Evolutionary conservation across 2,329 filamentous ascomycete species (phyloP).

Genomic region (Apiospora koreana): DNA sequence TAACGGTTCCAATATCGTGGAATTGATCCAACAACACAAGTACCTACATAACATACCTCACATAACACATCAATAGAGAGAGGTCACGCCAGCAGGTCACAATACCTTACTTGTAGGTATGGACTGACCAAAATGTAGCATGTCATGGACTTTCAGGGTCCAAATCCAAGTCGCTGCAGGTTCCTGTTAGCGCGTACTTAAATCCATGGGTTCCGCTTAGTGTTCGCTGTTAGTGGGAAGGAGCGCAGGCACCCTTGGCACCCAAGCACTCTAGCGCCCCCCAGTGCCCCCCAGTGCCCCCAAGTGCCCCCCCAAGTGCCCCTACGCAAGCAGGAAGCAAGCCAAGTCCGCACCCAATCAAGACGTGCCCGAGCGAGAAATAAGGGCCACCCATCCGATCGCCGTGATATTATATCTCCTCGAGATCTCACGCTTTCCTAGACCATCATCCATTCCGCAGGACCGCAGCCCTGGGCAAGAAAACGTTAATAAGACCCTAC

Average conservation of each 20-base stretch:
- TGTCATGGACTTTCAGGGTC: slow-evolving; percentile 1
- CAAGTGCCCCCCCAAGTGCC: no score
- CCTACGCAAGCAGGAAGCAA: no score
- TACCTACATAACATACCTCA: background rate
- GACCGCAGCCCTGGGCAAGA: background rate
- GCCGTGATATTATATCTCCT: slow-evolving; percentile 2
- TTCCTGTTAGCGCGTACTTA: background rate
- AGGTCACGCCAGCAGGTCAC: no score
- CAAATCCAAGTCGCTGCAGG: background rate
- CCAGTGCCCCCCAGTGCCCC: no score
- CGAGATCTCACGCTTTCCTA: background rate
- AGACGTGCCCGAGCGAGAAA: background rate
- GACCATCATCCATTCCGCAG: background rate
- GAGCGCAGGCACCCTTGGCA: background rate
- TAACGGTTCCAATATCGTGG: no score
- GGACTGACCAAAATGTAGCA: background rate
- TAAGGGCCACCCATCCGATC: background rate
- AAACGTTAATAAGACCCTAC: slow-evolving; percentile 4
- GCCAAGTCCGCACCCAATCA: background rate
- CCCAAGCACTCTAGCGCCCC: no score
- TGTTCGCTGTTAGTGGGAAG: background rate
- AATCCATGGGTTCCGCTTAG: background rate
- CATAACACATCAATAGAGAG: background rate
- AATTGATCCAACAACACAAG: no score
- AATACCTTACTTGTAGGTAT: no score